phyloP scores from a whole-genome alignment of 192 early-diverging fungal species.

The Entomortierella parvispora region DNA sequence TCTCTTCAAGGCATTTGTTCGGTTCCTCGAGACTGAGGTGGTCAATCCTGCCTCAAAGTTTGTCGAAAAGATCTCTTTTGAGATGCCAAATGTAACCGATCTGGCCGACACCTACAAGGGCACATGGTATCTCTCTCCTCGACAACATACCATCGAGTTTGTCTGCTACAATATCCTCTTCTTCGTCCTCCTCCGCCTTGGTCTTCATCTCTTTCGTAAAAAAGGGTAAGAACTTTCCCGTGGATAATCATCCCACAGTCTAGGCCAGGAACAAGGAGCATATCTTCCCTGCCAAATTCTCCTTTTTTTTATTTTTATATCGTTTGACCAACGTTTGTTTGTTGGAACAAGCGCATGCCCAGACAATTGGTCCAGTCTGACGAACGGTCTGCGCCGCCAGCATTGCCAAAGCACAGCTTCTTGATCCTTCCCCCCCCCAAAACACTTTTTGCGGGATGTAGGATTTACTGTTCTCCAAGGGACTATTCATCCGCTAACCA shows the following conservation, averaged over 20 bases:
- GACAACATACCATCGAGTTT: slow-evolving; percentile 52
- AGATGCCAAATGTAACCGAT: slow-evolving; percentile 50
- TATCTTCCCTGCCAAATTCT: not conserved
- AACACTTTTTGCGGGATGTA: no score
- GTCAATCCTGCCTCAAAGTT: slow-evolving; percentile 42
- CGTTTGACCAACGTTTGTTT: not conserved
- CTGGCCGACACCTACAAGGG: slow-evolving; percentile 50
- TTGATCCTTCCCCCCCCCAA: no score
- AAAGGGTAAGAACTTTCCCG: slow-evolving; percentile 28
- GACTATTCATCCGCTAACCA: not conserved
- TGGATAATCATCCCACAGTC: not conserved
- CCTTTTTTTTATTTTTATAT: not conserved
- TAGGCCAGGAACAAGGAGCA: not conserved
- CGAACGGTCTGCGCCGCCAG: no score
- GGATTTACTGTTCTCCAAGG: no score
- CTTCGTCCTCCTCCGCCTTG: slow-evolving; percentile 37
- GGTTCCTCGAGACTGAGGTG: slow-evolving; percentile 30
- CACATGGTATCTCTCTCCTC: slow-evolving; percentile 48
- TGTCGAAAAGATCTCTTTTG: slow-evolving; percentile 34
- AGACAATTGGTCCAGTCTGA: not conserved
- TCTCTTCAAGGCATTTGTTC: slow-evolving; percentile 15
- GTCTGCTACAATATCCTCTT: slow-evolving; percentile 51
- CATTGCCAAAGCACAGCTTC: no score
- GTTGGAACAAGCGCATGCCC: not conserved
- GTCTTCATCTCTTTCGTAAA: slow-evolving; percentile 39